These are phyloP conservation scores for Lentinula sp. DNA, from an alignment of 768 basidiomycete species.

Conservation along the genomic window DNA sequence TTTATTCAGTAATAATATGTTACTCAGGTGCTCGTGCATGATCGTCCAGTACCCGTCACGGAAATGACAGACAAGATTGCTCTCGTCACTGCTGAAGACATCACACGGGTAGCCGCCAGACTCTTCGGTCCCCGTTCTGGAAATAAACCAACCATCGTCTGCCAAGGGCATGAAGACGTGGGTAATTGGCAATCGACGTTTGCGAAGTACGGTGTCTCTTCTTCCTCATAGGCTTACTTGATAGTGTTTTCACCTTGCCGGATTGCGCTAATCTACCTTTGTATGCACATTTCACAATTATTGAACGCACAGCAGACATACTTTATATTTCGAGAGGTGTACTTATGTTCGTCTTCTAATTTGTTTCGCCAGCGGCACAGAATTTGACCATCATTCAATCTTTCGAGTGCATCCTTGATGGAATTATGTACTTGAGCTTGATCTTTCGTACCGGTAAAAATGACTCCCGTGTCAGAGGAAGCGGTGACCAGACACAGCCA, in stretches of 20 bases:
- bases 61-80: constrained; percentile 92
- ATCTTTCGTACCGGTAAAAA: no score
- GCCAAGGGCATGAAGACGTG: constrained; percentile 77
- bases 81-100: constrained; percentile 58
- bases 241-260: background rate
- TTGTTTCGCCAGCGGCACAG: no score
- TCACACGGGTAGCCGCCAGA: constrained; percentile 70
- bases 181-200: constrained; percentile 60
- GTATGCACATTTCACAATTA: background rate
- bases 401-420: no score
- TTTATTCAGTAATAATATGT: background rate
- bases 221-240: background rate
- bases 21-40: constrained; percentile 72
- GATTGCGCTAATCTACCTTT: background rate
- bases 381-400: no score
- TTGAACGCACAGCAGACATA: background rate
- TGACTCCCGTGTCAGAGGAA: background rate
- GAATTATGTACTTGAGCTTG: no score
- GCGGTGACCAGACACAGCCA: background rate
- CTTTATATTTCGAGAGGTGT: no score
- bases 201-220: constrained; percentile 50
- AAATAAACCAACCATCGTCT: constrained; percentile 72
- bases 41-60: constrained; percentile 76
- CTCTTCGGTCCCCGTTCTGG: constrained; percentile 63
- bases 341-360: no score